Evolutionary conservation across 1,284 basidiomycete species (phyloP).

Genomic region (Testicularia cyperi): DNA sequence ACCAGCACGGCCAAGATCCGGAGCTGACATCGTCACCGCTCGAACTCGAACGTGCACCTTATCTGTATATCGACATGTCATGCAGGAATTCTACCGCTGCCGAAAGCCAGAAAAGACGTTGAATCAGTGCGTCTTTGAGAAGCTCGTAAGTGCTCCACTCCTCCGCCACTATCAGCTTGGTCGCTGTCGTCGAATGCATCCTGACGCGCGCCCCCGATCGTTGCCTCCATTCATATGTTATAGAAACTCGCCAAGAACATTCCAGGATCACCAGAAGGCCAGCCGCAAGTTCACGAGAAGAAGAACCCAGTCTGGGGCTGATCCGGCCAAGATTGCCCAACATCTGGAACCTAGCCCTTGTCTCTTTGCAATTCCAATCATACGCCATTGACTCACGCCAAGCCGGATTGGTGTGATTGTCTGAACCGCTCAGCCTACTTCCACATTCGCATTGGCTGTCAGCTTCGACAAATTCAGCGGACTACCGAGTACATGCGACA

Average conservation of each 20-base stretch:
- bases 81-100: slow-evolving; percentile 84
- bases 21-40: background rate
- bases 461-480: no score
- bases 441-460: no score
- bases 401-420: no score
- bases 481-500: no score
- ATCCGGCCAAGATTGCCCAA: no score
- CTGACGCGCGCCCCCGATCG: background rate
- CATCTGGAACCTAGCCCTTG: no score
- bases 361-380: no score
- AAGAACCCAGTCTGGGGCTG: slow-evolving; percentile 71
- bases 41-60: no score
- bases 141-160: slow-evolving; percentile 70
- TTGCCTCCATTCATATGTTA: background rate
- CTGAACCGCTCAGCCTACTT: no score
- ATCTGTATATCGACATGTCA: background rate
- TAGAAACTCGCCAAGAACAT: slow-evolving; percentile 90
- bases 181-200: slow-evolving; percentile 22
- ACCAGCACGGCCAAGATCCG: no score
- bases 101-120: slow-evolving; percentile 84
- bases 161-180: no score
- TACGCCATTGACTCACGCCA: background rate
- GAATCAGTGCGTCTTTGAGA: slow-evolving; percentile 95
- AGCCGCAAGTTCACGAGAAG: slow-evolving; percentile 86
- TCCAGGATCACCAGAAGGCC: slow-evolving; percentile 82